phyloP scores from a whole-genome alignment of 2,329 filamentous ascomycete species.

The Beauveria bassiana region DNA sequence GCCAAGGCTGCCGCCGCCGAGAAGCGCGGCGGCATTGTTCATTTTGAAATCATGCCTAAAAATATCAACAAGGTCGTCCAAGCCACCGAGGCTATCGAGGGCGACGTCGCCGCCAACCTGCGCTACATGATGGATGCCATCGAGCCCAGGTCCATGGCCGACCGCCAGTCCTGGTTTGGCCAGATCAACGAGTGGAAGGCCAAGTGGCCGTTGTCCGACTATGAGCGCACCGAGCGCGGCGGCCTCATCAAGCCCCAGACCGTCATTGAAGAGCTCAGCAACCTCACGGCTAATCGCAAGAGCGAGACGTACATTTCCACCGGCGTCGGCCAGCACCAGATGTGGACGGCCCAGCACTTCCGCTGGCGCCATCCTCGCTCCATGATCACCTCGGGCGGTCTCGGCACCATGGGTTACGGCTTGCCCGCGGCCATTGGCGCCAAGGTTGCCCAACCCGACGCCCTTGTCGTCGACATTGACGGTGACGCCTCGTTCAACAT shows the following conservation, averaged over 20 bases:
- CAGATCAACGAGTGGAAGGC: constrained; percentile 89
- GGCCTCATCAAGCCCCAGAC: constrained; percentile 92
- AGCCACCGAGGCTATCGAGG: constrained; percentile 90
- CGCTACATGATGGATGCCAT: constrained; percentile 66
- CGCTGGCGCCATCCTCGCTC: constrained; percentile 85
- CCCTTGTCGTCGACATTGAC: constrained; percentile 90
- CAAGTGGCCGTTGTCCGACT: constrained; percentile 77
- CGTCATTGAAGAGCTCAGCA: constrained; percentile 82
- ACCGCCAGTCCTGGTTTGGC: constrained; percentile 77
- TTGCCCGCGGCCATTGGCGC: constrained; percentile 91
- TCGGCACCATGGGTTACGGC: constrained; percentile 84
- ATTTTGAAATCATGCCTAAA: constrained; percentile 99
- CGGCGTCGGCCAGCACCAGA: constrained; percentile 96
- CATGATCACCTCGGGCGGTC: constrained; percentile 93
- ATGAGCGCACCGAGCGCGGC: constrained; percentile 67
- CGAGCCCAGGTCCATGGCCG: constrained; percentile 49
- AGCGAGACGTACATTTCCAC: constrained; percentile 82
- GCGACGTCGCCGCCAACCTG: constrained; percentile 79
- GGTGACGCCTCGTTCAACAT: constrained; percentile 99
- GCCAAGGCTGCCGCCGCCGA: constrained; percentile 80
- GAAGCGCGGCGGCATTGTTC: constrained; percentile 85
- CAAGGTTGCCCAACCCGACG: constrained; percentile 71
- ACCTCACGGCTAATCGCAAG: constrained; percentile 73
- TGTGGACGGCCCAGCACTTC: constrained; percentile 98
- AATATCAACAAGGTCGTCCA: constrained; percentile 99